These are phyloP conservation scores for Pseudocercospora vitis DNA, from an alignment of 2,329 filamentous ascomycete genomes.

Conservation along the genomic window DNA sequence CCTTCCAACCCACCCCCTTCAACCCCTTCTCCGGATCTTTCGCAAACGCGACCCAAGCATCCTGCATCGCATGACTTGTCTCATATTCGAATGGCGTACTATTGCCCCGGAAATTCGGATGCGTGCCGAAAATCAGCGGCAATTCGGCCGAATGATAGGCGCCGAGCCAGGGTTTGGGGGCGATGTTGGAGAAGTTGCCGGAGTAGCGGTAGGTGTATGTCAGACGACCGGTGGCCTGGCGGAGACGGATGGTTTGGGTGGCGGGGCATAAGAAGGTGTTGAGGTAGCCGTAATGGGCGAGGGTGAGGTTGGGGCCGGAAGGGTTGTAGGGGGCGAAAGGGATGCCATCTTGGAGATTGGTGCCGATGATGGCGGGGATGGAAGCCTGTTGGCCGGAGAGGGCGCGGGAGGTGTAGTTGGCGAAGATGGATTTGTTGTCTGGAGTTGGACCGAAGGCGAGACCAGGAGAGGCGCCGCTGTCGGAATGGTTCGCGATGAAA, in stretches of 20 bases:
- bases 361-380: slow-evolving; percentile 41
- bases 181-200: slow-evolving; percentile 46
- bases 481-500: slow-evolving; percentile 24
- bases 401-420: slow-evolving; percentile 29
- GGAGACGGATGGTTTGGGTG: slow-evolving; percentile 32
- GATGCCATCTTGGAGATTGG: slow-evolving; percentile 39
- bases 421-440: slow-evolving; percentile 33
- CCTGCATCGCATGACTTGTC: slow-evolving; percentile 37
- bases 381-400: slow-evolving; percentile 40
- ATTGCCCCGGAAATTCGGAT: slow-evolving; percentile 31
- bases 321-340: slow-evolving; percentile 39
- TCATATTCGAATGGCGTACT: slow-evolving; percentile 29
- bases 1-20: slow-evolving; percentile 22
- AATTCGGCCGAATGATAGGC: slow-evolving; percentile 46
- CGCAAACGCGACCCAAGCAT: slow-evolving; percentile 40
- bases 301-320: slow-evolving; percentile 31
- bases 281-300: slow-evolving; percentile 20
- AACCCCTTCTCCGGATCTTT: slow-evolving; percentile 38
- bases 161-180: slow-evolving; percentile 43
- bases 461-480: slow-evolving; percentile 29
- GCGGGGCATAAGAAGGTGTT: slow-evolving; percentile 34
- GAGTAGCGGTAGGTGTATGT: slow-evolving; percentile 46
- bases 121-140: slow-evolving; percentile 44
- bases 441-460: slow-evolving; percentile 31
- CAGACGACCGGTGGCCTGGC: slow-evolving; percentile 32